phyloP scores from a whole-genome alignment of 2,329 filamentous ascomycete species.

The Eurotiales sp. region DNA sequence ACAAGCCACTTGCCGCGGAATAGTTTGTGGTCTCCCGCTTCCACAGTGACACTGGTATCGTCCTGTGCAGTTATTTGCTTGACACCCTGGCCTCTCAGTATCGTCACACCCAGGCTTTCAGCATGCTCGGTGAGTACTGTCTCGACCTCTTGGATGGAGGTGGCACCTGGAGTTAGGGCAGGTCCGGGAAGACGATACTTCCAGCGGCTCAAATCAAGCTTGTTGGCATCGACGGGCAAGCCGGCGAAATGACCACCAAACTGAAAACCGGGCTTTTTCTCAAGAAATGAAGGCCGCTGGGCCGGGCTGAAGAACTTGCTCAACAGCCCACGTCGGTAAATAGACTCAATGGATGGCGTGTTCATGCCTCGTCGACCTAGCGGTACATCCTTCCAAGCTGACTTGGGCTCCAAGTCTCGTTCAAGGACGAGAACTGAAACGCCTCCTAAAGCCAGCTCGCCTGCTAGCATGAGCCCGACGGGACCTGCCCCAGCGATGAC shows the following conservation, averaged over 20 bases:
- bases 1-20: conserved; percentile 36
- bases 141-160: conserved; percentile 7
- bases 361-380: conserved; percentile 28
- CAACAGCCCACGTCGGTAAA: conserved; percentile 40
- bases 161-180: conserved; percentile 8
- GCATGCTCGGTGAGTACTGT: conserved; percentile 2
- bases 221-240: conserved; percentile 21
- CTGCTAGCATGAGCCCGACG: conserved; percentile 23
- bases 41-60: conserved; percentile 8
- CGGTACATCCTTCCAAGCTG: conserved; percentile 27
- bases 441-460: conserved; percentile 31
- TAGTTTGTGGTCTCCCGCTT: conserved; percentile 13
- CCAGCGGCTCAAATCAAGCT: conserved; percentile 12
- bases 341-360: conserved; percentile 30
- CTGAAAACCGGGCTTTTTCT: conserved; percentile 22
- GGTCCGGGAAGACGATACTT: conserved; percentile 11
- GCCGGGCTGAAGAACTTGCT: conserved; percentile 21
- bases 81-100: conserved; percentile 9
- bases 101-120: conserved; percentile 7
- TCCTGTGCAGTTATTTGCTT: conserved; percentile 10
- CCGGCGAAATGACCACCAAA: conserved; percentile 32
- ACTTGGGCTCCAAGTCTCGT: conserved; percentile 15
- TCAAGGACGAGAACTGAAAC: conserved; percentile 39
- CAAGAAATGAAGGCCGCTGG: conserved; percentile 11
- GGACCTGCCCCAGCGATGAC: conserved; percentile 18